phyloP scores from a whole-genome alignment of 805 yeast genomes.

The Kodamaea lidongshanica region DNA sequence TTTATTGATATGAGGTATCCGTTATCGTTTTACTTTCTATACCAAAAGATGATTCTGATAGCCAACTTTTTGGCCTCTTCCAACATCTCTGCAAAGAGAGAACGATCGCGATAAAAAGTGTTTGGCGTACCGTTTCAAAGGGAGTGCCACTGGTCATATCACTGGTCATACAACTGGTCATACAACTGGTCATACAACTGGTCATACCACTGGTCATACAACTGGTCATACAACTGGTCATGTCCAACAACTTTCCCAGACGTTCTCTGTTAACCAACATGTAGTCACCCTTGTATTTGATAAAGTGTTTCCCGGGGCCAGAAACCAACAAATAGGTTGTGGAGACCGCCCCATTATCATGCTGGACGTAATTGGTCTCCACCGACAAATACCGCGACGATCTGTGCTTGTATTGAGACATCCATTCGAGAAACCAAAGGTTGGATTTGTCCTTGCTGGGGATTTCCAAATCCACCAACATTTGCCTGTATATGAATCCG shows the following conservation, averaged over 20 bases:
- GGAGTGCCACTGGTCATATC: slow-evolving; percentile 95
- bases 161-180: too few species aligned
- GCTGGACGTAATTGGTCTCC: slow-evolving; percentile 79
- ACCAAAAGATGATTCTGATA: slow-evolving; percentile 56
- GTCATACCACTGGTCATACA: too few species aligned
- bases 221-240: too few species aligned
- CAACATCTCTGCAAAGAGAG: slow-evolving; percentile 61
- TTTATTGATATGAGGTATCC: too few species aligned
- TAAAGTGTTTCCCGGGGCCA: slow-evolving; percentile 93
- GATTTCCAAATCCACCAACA: slow-evolving; percentile 88
- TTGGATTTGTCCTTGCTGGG: slow-evolving; percentile 91
- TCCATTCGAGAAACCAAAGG: slow-evolving; percentile 94
- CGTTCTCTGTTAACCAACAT: slow-evolving; percentile 87
- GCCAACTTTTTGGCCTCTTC: slow-evolving; percentile 84
- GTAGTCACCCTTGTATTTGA: slow-evolving; percentile 79
- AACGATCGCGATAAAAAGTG: slow-evolving; percentile 77
- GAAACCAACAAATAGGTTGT: slow-evolving; percentile 91
- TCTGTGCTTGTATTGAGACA: slow-evolving; percentile 74
- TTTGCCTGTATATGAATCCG: slow-evolving; percentile 66
- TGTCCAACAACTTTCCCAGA: slow-evolving; percentile 79
- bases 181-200: too few species aligned
- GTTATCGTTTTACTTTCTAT: slow-evolving; percentile 91
- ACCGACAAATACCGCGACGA: slow-evolving; percentile 82
- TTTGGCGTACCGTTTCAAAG: slow-evolving; percentile 91
- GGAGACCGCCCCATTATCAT: slow-evolving; percentile 84